Evolutionary conservation across 495 filamentous ascomycete species (phyloP), one percentile per base, ranked within the genome.

Genomic region (Aspergillus conjunctus): DNA sequence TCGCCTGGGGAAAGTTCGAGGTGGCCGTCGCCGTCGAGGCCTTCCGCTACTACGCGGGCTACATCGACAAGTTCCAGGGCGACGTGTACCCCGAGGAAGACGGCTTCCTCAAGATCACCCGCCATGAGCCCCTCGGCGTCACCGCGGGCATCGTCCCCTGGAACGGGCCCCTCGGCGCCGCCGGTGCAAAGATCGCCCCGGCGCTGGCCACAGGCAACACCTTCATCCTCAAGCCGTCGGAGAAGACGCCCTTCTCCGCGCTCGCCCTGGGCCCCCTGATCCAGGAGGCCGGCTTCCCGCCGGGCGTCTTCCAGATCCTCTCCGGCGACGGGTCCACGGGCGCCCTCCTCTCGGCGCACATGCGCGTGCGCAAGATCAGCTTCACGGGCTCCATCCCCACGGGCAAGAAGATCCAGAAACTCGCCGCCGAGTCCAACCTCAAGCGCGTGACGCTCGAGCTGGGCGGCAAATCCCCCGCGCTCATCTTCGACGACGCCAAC

Each of bases 81-180:
- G 71, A 79, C 30, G 73, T 69, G 6, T 77, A 58, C 44, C 79
- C 96, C 14, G 92, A 97, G 76, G 92, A 96, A 4, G 85, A 91
- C 50, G 93, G 92, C 78, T 92, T 96, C 74, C 96, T 97, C 92
- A 92, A 96, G 78, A 96, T 93, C 10, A 88, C 81, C 46, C 96
- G 96, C 65, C 81, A 82, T 53, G 92, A 96, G 77, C 92, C 92
- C 39, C 74, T 97, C 65, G 92, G 92, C 37, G 88, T 97, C 41
- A 89, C 92, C 46, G 91, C 92, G 34, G 90, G 91, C 33, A 96
- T 96, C 60, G 95, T 91, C 75, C 92, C 92, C 15, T 96, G 96
- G 71, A 96, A 96, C 76, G 95, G 96, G 76, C 92, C 92, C 21
- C 91, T 92, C 61, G 96, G 95, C 91, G 96, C 94, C 73, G 92